Percentiles rank a stretch among this genome's conserved stretches.
Evolutionary conservation across 768 basidiomycete genomes (phyloP).

Genomic region (Tricholoma flavovirens): DNA sequence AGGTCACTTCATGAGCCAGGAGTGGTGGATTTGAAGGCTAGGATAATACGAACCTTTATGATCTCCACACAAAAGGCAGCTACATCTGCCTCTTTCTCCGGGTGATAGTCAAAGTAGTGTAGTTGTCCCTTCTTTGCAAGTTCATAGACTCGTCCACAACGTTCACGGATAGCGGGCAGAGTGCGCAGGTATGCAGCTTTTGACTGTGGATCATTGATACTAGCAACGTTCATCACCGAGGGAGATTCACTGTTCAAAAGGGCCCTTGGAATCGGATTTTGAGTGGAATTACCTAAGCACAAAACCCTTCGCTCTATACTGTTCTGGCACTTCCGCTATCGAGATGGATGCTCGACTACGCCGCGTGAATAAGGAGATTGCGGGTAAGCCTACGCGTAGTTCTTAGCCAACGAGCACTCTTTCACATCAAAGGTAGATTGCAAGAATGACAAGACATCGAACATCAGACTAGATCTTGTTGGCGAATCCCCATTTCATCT

Average conservation of each 20-base stretch:
- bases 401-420: neutral
- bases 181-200: constrained; percentile 73
- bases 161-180: constrained; percentile 83
- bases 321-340: constrained; percentile 3
- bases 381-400: constrained; percentile 42
- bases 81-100: constrained; percentile 64
- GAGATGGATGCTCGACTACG: constrained; percentile 84
- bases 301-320: constrained; percentile 1
- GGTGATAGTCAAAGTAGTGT: constrained; percentile 82
- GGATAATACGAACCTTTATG: constrained; percentile 56
- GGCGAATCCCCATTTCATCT: constrained; percentile 91
- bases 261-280: too few relatives aligned
- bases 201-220: constrained; percentile 24
- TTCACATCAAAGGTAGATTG: constrained; percentile 52
- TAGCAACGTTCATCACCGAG: constrained; percentile 26
- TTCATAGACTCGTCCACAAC: constrained; percentile 72
- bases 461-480: constrained; percentile 80
- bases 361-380: constrained; percentile 91
- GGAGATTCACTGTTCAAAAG: too few relatives aligned
- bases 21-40: constrained; percentile 1
- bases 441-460: constrained; percentile 90
- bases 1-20: constrained; percentile 6
- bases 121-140: constrained; percentile 72
- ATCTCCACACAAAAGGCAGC: constrained; percentile 70
- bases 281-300: too few relatives aligned